Base-by-base conservation (phyloP, 2,329 filamentous ascomycete species). In the Stromatinia cepivora region DNA sequence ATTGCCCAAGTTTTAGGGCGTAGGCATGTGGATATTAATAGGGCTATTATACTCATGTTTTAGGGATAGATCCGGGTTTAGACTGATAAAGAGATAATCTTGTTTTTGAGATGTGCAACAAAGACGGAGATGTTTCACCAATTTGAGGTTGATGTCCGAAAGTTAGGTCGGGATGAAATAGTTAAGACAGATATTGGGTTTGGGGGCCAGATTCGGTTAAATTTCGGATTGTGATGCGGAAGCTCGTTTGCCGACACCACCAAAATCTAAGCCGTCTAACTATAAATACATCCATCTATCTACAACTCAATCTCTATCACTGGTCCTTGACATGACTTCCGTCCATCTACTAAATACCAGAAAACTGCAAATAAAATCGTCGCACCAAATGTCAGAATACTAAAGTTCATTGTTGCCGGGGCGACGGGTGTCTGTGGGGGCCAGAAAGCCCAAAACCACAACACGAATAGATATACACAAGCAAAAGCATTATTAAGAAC, bases 101-200 rank as follows among this genome's bases (percentile, higher is more conserved):
- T 52, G 46, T 50, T 52, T 63, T 52, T 52, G 22, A 50, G 59
- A 63, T 50, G 15, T 63, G 59, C 59, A 63, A 63, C 59, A 63
- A 52, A 39, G 5, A n/a, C 59, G 20, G 45, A n/a, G 2, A 36
- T 10, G 22, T 36, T n/a, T 17, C 11, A n/a, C 45, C 59, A 9
- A 36, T 50, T 50, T 36, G 13, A 48, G 45, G 7, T 50, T n/a
- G 28, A 48, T 36, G 31, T 62, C 59, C 59, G 59, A 56, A 22
- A 56, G 28, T 54, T 34, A 5, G 9, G 3, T 17, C 6, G 28
- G 52, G 52, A 53, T 17, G 52, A 53, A 17, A 53, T 15, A 9
- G 25, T 20, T 42, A 6, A 6, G 39, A 4, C 17, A 17, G 4
- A 53, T 3, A 17, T 31, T 22, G 15, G 10, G 28, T 54, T 54